phyloP scores from a whole-genome alignment of 1,284 basidiomycete genomes.

The Ceratobasidium sp. region DNA sequence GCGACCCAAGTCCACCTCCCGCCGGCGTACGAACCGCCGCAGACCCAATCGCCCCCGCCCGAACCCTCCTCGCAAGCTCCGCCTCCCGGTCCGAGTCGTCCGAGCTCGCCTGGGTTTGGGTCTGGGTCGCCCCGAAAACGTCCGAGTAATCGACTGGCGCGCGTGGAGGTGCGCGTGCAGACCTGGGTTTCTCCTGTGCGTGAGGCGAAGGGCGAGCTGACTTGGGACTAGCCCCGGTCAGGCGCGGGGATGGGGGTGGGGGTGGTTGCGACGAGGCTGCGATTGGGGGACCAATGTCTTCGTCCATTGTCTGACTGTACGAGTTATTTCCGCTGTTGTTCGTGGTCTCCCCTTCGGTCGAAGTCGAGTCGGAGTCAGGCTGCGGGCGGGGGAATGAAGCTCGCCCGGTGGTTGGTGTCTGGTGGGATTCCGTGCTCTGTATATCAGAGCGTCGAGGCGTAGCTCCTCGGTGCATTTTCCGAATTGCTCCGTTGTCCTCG shows the following conservation, averaged over 20 bases:
- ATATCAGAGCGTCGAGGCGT: slow-evolving; percentile 24
- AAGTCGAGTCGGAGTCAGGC: slow-evolving; percentile 19
- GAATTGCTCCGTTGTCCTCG: slow-evolving; percentile 26
- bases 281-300: slow-evolving; percentile 12
- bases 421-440: background rate
- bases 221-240: slow-evolving; percentile 12
- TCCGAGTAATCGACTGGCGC: slow-evolving; percentile 13
- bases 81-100: slow-evolving; percentile 43
- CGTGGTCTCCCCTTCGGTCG: slow-evolving; percentile 16
- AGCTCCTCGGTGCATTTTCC: slow-evolving; percentile 31
- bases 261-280: slow-evolving; percentile 14
- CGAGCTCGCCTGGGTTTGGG: slow-evolving; percentile 41
- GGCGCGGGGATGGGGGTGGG: slow-evolving; percentile 4
- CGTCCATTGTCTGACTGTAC: slow-evolving; percentile 35
- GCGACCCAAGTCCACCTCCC: slow-evolving; percentile 30
- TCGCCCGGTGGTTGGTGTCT: slow-evolving; percentile 5
- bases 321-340: slow-evolving; percentile 15
- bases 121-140: slow-evolving; percentile 33
- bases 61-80: slow-evolving; percentile 31
- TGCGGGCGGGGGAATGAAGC: background rate
- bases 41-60: slow-evolving; percentile 40
- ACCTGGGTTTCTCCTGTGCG: background rate
- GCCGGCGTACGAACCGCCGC: slow-evolving; percentile 42
- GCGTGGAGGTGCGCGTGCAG: background rate
- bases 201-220: slow-evolving; percentile 16